Evolutionary conservation across 139 green algal species (phyloP).

Genomic region (Ettlia oleoabundans): DNA sequence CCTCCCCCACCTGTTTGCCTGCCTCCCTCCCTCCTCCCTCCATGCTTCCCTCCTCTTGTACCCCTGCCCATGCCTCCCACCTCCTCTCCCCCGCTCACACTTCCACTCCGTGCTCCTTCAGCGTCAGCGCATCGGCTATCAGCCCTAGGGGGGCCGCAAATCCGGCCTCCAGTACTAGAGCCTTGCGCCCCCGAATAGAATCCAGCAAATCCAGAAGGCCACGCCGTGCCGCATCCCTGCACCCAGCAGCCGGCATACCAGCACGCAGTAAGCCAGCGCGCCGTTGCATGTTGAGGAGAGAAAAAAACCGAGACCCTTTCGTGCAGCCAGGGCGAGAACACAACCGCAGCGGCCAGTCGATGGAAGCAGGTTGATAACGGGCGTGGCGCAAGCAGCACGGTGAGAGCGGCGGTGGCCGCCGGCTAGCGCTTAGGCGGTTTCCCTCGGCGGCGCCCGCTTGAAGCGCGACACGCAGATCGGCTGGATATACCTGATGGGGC

Average conservation of each 20-base stretch:
- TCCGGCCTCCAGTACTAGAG: conserved; percentile 82
- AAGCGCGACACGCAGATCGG: neutral
- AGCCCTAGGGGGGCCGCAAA: conserved; percentile 79
- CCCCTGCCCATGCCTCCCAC: no score
- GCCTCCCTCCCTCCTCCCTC: no score
- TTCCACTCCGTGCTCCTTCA: conserved; percentile 90
- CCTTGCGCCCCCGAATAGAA: conserved; percentile 82
- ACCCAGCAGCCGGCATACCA: no score
- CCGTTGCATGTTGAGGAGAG: no score
- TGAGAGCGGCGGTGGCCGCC: neutral
- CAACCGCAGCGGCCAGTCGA: no score
- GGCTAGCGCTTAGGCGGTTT: no score
- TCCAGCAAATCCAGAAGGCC: conserved; percentile 75
- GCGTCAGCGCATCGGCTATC: conserved; percentile 71
- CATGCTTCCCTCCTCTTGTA: no score
- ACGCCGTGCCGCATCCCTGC: conserved; percentile 65
- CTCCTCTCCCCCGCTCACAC: conserved; percentile 59
- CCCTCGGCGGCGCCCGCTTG: no score
- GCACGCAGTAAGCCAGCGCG: no score
- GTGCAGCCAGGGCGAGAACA: neutral
- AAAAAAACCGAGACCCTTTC: no score
- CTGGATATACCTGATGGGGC: conserved; percentile 52
- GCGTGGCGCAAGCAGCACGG: neutral
- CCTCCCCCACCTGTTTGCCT: no score
- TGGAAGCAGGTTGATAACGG: neutral